Percentiles rank a stretch among this genome's conserved stretches.
Evolutionary conservation across 805 yeast genomes (phyloP).

Genomic region (Isabelozyma rhagii): DNA sequence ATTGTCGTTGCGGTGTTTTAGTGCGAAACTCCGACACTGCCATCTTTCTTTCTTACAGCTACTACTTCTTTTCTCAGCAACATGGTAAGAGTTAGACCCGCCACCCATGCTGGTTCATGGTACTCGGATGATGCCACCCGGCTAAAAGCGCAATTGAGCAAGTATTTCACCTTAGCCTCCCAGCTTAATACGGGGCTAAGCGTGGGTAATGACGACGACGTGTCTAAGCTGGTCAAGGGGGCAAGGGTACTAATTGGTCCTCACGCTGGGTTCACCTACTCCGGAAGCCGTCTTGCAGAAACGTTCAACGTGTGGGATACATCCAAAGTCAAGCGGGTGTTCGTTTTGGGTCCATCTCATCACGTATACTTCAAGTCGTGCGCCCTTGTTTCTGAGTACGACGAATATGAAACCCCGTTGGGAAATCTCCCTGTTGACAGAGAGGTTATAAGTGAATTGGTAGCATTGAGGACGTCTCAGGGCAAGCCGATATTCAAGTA

Average conservation of each 20-base stretch:
- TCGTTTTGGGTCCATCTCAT: constrained; percentile 91
- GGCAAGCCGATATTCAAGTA: constrained; percentile 37
- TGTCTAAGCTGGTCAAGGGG: constrained; percentile 35
- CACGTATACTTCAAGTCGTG: constrained; percentile 72
- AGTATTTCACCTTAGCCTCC: constrained; percentile 37
- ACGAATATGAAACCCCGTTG: constrained; percentile 72
- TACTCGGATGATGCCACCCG: constrained; percentile 47
- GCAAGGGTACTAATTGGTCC: constrained; percentile 44
- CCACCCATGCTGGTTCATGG: constrained; percentile 94
- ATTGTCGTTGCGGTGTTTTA: too few species aligned
- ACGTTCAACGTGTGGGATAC: constrained; percentile 73
- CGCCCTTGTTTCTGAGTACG: constrained; percentile 52
- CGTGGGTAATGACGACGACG: constrained; percentile 31
- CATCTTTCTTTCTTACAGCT: not conserved
- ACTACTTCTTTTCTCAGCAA: not conserved
- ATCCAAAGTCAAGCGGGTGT: constrained; percentile 54
- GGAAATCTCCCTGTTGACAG: constrained; percentile 72
- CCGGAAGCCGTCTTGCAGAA: constrained; percentile 75
- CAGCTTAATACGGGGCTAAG: not conserved
- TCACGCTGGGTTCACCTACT: constrained; percentile 89
- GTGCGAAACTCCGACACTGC: too few species aligned
- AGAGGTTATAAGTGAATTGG: constrained; percentile 35
- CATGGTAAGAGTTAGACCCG: constrained; percentile 44
- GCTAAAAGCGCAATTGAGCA: constrained; percentile 51
- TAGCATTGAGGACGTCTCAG: constrained; percentile 15